These are phyloP conservation scores for Exidia glandulosa DNA, from an alignment of 768 basidiomycete genomes.

Conservation along the genomic window DNA sequence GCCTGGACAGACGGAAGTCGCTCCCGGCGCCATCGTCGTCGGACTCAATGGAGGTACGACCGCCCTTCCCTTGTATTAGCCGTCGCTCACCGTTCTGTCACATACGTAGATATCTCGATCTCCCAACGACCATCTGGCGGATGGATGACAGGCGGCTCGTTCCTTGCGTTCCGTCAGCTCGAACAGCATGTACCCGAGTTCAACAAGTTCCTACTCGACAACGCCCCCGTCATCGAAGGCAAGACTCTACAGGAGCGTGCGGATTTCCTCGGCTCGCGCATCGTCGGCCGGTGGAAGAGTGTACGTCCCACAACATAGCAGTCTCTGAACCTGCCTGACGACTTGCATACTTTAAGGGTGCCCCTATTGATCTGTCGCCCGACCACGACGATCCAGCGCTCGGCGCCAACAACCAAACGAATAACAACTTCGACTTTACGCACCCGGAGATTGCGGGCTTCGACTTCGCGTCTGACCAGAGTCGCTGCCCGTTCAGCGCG, in stretches of 20 bases:
- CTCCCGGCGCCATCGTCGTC: conserved; percentile 16
- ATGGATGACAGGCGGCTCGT: conserved; percentile 20
- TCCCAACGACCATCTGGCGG: conserved; percentile 15
- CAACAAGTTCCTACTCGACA: conserved; percentile 15
- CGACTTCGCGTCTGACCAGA: conserved; percentile 13
- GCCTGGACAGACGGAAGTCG: conserved; percentile 14
- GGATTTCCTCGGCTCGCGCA: conserved; percentile 21
- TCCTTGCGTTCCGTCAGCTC: conserved; percentile 22
- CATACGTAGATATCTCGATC: not conserved
- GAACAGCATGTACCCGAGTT: conserved; percentile 25
- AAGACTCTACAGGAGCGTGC: conserved; percentile 18
- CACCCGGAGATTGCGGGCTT: conserved; percentile 14
- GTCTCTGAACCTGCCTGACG: not conserved
- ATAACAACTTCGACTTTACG: conserved; percentile 19
- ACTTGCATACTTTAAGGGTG: conserved; percentile 11
- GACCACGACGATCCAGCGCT: conserved; percentile 14
- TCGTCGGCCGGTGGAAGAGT: conserved; percentile 25
- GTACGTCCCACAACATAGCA: conserved; percentile 14
- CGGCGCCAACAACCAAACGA: conserved; percentile 14
- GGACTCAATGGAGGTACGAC: conserved; percentile 20
- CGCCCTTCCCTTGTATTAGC: conserved; percentile 23
- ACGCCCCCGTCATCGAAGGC: conserved; percentile 12
- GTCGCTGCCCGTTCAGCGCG: conserved; percentile 20
- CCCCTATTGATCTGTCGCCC: conserved; percentile 19
- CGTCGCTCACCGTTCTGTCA: not conserved